Evolutionary conservation across 306 rosid species (phyloP), one percentile per base, ranked within the genome.

Genomic region (Cucumis cinereus): DNA sequence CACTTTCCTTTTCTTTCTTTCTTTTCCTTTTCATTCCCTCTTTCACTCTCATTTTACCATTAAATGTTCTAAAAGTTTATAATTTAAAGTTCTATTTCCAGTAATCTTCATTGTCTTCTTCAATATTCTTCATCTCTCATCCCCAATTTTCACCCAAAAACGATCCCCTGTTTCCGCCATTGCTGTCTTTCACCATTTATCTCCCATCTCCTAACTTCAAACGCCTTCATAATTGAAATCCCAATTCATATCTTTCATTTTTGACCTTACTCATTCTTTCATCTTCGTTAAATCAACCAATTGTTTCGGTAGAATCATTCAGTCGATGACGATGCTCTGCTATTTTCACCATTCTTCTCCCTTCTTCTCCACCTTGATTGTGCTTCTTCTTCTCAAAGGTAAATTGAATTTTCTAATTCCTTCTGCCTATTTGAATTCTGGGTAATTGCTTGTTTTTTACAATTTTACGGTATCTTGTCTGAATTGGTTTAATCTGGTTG

Each of bases 81-180:
- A 50, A 50, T 50, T 50, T 50, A 1, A 50, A n/a, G 10, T n/a
- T 41, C 17, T 75, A 14, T 67, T 59, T 69, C 54, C 73, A 76
- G 54, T 35, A 38, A 66, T 74, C 52, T 73, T 45, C 24, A 54
- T 24, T n/a, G 3, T 7, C 78, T 49, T 64, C 63, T 73, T 24
- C 79, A 24, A 33, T 55, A 16, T 14, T 24, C 78, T 50, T 76
- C 64, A 23, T 76, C 59, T 16, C n/a, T 81, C 78, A 47, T 76
- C 55, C 38, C 77, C 59, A 40, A 76, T 49, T 70, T 13, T 60
- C 45, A 24, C 56, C 35, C 50, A 67, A 66, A 57, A 66, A 26
- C n/a, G 14, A 6, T 1, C 33, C 77, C 54, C 57, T 82, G 72
- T 64, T n/a, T 64, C 50, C 72, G 72, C 28, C 72, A 64, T 64